Base-by-base conservation (phyloP, 352 stramenopile species). In the Elongisporangium senticosum region DNA sequence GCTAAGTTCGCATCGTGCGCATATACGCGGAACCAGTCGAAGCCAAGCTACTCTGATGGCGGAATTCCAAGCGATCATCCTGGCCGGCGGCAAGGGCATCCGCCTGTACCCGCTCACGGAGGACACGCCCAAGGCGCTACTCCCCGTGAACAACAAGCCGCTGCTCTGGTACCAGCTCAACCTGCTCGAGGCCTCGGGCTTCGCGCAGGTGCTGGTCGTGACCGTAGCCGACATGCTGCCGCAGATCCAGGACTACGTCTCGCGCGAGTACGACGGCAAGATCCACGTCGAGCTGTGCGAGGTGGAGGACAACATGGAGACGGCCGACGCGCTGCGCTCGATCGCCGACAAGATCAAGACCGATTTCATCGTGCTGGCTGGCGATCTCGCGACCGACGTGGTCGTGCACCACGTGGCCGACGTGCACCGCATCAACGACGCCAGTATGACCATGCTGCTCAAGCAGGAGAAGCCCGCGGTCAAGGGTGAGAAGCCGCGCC, bases 21-120 rank as follows among this genome's bases (percentile, higher is more conserved):
- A 43, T 23, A 47, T 49, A 39, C 20, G 26, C 15, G 39, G 13
- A 39, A n/a, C 21, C 49, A 56, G 21, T 43, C 17, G 51, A 23
- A 33, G 22, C 26, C 22, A 40, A n/a, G 24, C 17, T 14, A 19
- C 21, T 10, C 26, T 21, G 17, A 91, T 91, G 84, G 79, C 79
- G 53, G 84, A 93, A 67, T 93, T 91, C 72, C 84, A 93, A 59
- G 84, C 80, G 58, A 78, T 93, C 61, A 90, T 93, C 64, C 65
- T 93, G 49, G 84, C 84, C 47, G 84, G 84, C 53, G 84, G 84
- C 26, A 85, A 78, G 58, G 84, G 82, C 60, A 87, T 92, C 53
- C 84, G 84, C 23, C 62, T 93, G 64, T 90, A 91, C 51, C 76
- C 84, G 28, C 61, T 93, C 22, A 93, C 84, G 21, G 80, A 90